Evolutionary conservation across 768 basidiomycete genomes (phyloP), one percentile per base, ranked within the genome.

Genomic region (Imleria badia): DNA sequence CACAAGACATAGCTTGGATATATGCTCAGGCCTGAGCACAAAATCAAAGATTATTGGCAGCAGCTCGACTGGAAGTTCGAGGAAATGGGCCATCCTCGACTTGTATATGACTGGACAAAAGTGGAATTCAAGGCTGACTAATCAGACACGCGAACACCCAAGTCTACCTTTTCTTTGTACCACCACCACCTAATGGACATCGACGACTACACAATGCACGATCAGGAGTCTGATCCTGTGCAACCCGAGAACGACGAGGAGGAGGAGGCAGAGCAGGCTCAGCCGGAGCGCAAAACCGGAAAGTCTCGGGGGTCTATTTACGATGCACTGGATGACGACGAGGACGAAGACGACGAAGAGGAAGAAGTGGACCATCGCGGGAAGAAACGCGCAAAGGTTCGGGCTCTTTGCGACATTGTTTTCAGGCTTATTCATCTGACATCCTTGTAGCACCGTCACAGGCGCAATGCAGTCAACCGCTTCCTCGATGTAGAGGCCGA

Each of bases 401-500:
- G 52, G 31, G 75, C 63, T 36, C 23, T 48, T 41, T 19, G 44
- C 33, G 29, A 40, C 52, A 20, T 39, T 14, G 12, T 29, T 53
- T 31, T 34, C 5, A 45, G 41, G 56, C 57, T 36, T 51, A 20
- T 52, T 58, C 58, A 52, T 22, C 31, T 50, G 23, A 39, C 35
- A 19, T 40, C 34, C 55, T 42, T 41, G 45, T 48, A 86, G 84
- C 84, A 81, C 55, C 82, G 85, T 55, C 87, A 88, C 69, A 87
- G 82, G 71, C 82, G 82, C 46, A 73, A 75, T 50, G 76, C 79
- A 17, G 80, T 83, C 23, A 89, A 84, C 68, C 86, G 87, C 60
- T 99, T 94, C 86, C 78, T 98, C 61, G 97, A 98, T 83, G 81
- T 95, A 52, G 93, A 96, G 75, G 94, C 94, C 51, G 93, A 94